These are phyloP conservation scores for Bipolaris cookei DNA, from an alignment of 2,329 filamentous ascomycete species.

Conservation along the genomic window DNA sequence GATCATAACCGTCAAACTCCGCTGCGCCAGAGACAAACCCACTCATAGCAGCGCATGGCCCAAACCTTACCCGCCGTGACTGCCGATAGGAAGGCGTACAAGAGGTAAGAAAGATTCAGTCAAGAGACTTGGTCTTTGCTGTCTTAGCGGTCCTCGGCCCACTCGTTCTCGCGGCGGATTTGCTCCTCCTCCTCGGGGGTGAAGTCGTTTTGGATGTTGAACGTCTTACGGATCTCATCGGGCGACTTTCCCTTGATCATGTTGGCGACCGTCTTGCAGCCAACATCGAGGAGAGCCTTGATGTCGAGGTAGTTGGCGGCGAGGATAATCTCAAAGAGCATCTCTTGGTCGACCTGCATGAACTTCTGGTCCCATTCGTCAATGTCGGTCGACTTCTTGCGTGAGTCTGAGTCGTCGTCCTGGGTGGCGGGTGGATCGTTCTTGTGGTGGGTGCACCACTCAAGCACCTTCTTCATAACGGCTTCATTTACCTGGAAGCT, in stretches of 20 bases:
- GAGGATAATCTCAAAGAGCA: conserved; percentile 99
- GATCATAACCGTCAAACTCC: conserved; percentile 18
- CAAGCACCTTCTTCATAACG: conserved; percentile 93
- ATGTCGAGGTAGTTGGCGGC: conserved; percentile 99
- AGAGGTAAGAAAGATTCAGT: background rate
- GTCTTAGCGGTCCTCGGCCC: conserved; percentile 52
- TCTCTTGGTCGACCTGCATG: conserved; percentile 99
- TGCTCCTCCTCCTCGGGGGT: conserved; percentile 99
- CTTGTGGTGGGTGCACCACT: conserved; percentile 97
- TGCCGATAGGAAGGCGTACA: conserved; percentile 8
- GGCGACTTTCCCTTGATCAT: conserved; percentile 99
- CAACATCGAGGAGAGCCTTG: conserved; percentile 95
- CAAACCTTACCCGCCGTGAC: conserved; percentile 4
- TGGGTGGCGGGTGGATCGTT: conserved; percentile 80
- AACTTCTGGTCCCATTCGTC: conserved; percentile 99
- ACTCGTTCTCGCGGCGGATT: conserved; percentile 66
- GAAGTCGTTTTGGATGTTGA: conserved; percentile 99
- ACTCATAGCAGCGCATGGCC: background rate
- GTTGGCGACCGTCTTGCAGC: conserved; percentile 99
- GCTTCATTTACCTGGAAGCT: conserved; percentile 76
- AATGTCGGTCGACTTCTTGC: conserved; percentile 98
- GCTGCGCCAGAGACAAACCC: conserved; percentile 16
- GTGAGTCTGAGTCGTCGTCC: conserved; percentile 90
- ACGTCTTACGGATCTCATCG: conserved; percentile 98
- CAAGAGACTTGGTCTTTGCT: background rate